Evolutionary conservation across 106 monocot species (phyloP), one percentile per base, ranked within the genome.

Genomic region (Allium sativum): DNA sequence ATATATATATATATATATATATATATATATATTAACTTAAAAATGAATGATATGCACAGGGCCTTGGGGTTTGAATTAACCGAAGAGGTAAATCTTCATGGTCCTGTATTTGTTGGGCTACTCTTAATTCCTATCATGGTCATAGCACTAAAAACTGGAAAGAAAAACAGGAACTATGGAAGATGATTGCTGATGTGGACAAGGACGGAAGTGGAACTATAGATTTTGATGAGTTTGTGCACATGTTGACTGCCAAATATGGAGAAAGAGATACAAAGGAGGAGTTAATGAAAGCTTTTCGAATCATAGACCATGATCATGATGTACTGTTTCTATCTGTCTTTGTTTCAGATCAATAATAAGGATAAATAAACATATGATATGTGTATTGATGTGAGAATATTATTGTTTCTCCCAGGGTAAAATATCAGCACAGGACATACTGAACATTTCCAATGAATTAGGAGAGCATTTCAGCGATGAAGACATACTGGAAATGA

Each of bases 41-140:
- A 31, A 31, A 31, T 31, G 31, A 31, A 31, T 1, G 31, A 31
- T 31, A 31, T 31, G 5, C 84, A 53, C 81, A 95, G 94, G 81
- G 94, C 94, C n/a, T 72, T 95, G 68, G 94, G 94, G 14, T 90
- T 95, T 77, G 94, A 95, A 70, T 76, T 89, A 75, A 81, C 81
- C 12, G 81, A 78, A 66, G 84, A 90, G 86, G 94, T 95, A 62
- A 18, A 7, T 44, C 40, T 59, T 59, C 18, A 59, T 17, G 12
- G 59, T 59, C 9, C 12, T 43, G 16, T n/a, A 21, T 59, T 43
- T 17, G n/a, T 8, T 59, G 42, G 0, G 6, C 48, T 3, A 2
- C 6, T 15, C 48, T 50, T 47, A 8, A 8, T 12, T 21, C 31
- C 31, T 21, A 0, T 1, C 21, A 56, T 22, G 15, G 21, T 56